A percentile compares a stretch with the other conserved stretches of the same genome.
These are phyloP conservation scores for Bacterosira constricta DNA, from an alignment of 108 stramenopile species.

Conservation along the genomic window DNA sequence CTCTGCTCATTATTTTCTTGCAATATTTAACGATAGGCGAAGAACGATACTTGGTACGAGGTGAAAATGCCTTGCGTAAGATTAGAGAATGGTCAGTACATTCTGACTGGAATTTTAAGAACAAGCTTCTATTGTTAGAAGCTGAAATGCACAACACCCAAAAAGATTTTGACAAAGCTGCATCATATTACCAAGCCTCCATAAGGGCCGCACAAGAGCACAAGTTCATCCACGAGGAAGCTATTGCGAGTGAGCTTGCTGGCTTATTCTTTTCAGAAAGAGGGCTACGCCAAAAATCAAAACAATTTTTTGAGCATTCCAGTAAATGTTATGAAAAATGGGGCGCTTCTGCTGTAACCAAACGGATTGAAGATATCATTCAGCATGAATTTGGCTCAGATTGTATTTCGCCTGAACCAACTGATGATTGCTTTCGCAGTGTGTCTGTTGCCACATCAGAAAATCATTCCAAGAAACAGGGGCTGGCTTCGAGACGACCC, in stretches of 20 bases:
- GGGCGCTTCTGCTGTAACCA: slow-evolving; percentile 23
- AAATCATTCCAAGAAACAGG: too few relatives aligned
- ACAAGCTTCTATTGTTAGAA: slow-evolving; percentile 14
- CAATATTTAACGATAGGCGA: background rate
- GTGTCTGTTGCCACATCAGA: too few relatives aligned
- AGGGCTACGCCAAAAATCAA: background rate
- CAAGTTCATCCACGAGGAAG: slow-evolving; percentile 20
- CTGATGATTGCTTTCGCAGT: too few relatives aligned
- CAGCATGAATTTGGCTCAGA: background rate
- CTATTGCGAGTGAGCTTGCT: slow-evolving; percentile 1
- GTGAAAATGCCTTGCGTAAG: background rate
- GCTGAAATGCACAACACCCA: slow-evolving; percentile 7
- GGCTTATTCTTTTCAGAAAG: slow-evolving; percentile 9
- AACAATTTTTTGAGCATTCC: slow-evolving; percentile 7
- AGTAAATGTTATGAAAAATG: slow-evolving; percentile 7
- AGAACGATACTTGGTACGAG: background rate
- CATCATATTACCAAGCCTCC: slow-evolving; percentile 4
- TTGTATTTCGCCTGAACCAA: too few relatives aligned
- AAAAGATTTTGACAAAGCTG: slow-evolving; percentile 5
- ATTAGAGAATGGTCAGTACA: background rate
- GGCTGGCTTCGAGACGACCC: too few relatives aligned
- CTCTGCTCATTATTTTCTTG: background rate
- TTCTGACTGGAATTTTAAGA: slow-evolving; percentile 24
- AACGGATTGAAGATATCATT: slow-evolving; percentile 6
- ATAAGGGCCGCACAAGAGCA: slow-evolving; percentile 21